These are phyloP conservation scores for Glycyrrhiza uralensis DNA, from an alignment of 306 rosid species.

Conservation along the genomic window DNA sequence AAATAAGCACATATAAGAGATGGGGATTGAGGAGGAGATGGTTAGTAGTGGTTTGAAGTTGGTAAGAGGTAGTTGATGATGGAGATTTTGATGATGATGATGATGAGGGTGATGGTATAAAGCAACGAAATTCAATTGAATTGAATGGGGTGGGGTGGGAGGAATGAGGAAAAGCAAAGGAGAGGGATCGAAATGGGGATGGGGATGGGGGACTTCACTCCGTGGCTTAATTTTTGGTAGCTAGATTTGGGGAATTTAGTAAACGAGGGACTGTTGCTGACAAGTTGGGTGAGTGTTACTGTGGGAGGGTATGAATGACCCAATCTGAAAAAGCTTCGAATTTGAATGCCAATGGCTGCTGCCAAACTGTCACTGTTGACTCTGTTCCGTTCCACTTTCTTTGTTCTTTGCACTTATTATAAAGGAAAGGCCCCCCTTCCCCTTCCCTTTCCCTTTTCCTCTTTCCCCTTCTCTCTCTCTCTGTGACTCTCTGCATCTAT, in stretches of 20 bases:
- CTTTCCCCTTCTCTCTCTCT: no score
- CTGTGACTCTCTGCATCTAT: not conserved
- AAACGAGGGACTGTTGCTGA: slow-evolving; percentile 20
- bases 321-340: slow-evolving; percentile 25
- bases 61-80: no score
- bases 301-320: not conserved
- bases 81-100: no score
- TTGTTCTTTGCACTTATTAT: not conserved
- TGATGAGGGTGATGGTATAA: no score
- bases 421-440: not conserved
- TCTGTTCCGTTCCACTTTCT: not conserved
- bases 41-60: no score
- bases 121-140: no score
- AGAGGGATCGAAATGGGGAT: not conserved
- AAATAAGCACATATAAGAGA: not conserved
- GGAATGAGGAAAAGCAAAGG: not conserved
- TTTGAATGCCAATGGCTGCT: slow-evolving; percentile 36
- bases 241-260: slow-evolving; percentile 24
- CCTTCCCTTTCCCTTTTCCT: no score
- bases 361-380: slow-evolving; percentile 31
- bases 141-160: not conserved
- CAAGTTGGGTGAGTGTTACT: slow-evolving; percentile 33
- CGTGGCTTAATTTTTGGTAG: no score
- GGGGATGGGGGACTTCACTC: slow-evolving; percentile 9
- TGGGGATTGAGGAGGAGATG: no score